Base-by-base conservation (phyloP, 345 rosid species). In the Arabidopsis suecica region DNA sequence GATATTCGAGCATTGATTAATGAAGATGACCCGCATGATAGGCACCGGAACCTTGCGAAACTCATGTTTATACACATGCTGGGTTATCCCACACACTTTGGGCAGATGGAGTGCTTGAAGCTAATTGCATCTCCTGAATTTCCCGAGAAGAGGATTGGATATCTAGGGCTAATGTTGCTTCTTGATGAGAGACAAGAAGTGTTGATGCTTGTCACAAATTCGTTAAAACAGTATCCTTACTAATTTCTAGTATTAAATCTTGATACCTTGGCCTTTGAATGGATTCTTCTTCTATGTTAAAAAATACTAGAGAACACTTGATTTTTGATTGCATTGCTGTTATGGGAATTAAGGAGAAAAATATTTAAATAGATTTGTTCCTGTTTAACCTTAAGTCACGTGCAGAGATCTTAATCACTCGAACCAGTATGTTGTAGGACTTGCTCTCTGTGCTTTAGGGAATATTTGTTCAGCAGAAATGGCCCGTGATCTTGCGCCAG, bases 61-160 rank as follows among this genome's bases (percentile, higher is more conserved):
- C 99, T 96, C 80, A 96, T 96, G 99, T 96, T 93, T 74, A 96
- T 96, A 78, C 99, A 96, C 83, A 96, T 96, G 99, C 96, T 96
- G 66, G 99, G 99, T 72, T 96, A 96, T 77, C 99, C 99, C 2
- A 96, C 99, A 13, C 99, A 96, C 83, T 96, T 96, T 81, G 99
- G 98, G 66, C 99, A 96, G 82, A 96, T 96, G 99, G 99, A 96
- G 82, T 93, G 97, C 84, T 85, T 93, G 75, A 93, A 96, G 73
- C 89, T 90, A 42, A 96, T 96, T 77, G 99, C 98, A 4, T 89
- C 99, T 61, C 72, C 99, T 51, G 98, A 95, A 40, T 96, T 96
- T 84, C 98, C 99, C 2, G 99, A 93, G 87, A 96, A 96, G 85
- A 89, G 99, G 80, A 96, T 96, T 56, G 99, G 99, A 11, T 96